Percentiles rank a stretch among this genome's conserved stretches.
Conservation (phyloP, 208 protist species). For the Leptomonas pyrrhocoris region DNA sequence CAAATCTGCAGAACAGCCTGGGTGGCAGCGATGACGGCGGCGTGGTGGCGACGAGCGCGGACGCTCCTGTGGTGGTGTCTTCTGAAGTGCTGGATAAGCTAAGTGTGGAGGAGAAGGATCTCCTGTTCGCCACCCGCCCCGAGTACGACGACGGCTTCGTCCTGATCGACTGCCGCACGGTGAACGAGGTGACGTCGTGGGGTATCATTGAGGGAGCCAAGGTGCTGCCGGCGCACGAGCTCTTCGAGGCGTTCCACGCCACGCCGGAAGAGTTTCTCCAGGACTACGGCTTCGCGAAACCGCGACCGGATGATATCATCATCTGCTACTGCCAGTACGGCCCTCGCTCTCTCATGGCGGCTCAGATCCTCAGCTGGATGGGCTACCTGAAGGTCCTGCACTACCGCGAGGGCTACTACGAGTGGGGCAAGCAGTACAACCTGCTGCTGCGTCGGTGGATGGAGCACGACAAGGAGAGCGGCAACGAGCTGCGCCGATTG, state of each 20-base stretch:
- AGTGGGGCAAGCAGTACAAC: conserved; percentile 89
- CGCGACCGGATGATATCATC: conserved; percentile 64
- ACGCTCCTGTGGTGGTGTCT: conserved; percentile 45
- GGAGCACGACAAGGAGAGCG: conserved; percentile 75
- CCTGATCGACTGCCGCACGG: conserved; percentile 80
- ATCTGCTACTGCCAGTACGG: conserved; percentile 89
- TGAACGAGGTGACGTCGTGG: conserved; percentile 86
- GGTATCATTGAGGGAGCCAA: conserved; percentile 86
- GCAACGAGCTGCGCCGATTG: conserved; percentile 70
- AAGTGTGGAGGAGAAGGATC: conserved; percentile 51
- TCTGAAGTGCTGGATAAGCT: conserved; percentile 49
- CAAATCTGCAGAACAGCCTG: conserved; percentile 8
- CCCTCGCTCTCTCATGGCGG: conserved; percentile 79
- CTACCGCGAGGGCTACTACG: conserved; percentile 83
- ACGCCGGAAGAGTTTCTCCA: conserved; percentile 70
- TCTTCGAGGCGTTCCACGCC: conserved; percentile 84
- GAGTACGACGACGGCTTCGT: conserved; percentile 84
- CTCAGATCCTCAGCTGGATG: conserved; percentile 86
- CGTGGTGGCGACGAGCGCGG: conserved; percentile 36
- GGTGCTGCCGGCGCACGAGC: conserved; percentile 80
- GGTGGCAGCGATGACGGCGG: conserved; percentile 25
- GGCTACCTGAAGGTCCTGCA: conserved; percentile 79
- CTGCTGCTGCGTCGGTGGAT: conserved; percentile 80
- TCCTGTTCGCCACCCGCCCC: conserved; percentile 52
- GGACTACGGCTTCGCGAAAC: conserved; percentile 81